phyloP scores from a whole-genome alignment of 805 yeast genomes.

The Tetrapisispora fleetii region DNA sequence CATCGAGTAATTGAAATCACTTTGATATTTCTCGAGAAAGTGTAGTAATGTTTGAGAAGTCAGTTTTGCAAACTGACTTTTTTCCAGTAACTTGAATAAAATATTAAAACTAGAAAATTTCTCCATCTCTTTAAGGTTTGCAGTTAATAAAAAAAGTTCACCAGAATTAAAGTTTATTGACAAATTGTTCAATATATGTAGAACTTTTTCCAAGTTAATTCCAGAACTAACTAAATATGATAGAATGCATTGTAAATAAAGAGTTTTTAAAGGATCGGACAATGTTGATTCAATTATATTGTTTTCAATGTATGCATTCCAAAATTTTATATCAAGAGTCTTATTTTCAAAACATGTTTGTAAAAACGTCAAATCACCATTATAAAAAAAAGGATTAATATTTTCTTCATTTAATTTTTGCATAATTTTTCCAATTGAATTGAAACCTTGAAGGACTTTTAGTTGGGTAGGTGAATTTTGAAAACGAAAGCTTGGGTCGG shows the following conservation, averaged over 20 bases:
- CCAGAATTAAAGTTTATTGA: neutral
- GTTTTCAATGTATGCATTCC: neutral
- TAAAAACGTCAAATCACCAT: constrained; percentile 1
- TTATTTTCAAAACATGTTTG: neutral
- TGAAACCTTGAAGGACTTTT: neutral
- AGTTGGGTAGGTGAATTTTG: neutral
- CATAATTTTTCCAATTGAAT: neutral
- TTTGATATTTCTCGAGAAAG: neutral
- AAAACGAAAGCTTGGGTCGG: too few relatives aligned
- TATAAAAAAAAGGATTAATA: neutral
- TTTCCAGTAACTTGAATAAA: neutral
- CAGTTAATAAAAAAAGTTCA: neutral
- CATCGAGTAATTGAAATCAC: neutral
- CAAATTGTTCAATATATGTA: neutral
- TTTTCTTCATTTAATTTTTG: neutral
- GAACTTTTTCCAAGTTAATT: neutral
- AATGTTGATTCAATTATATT: neutral
- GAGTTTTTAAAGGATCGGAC: neutral
- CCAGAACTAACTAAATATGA: neutral
- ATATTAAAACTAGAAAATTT: neutral
- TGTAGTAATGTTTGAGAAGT: neutral
- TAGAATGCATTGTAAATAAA: neutral
- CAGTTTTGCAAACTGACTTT: neutral
- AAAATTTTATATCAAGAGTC: neutral
- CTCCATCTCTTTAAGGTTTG: neutral